Conservation (phyloP, 345 rosid genomes). For the Rhizophora apiculata region DNA sequence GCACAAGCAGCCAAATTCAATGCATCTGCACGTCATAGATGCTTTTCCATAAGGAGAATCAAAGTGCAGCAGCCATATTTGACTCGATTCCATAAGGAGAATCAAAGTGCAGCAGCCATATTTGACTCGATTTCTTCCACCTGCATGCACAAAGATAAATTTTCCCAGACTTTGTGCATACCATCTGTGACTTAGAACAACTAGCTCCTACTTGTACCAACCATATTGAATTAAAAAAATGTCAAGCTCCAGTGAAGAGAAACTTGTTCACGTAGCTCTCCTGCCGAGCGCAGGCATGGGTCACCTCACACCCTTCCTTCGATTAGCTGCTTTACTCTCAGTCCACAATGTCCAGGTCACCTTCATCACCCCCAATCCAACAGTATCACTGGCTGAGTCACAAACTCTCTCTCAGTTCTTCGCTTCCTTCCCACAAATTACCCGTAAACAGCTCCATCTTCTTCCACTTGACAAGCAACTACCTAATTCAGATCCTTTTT, state of each 20-base stretch:
- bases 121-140: slow-evolving; percentile 3
- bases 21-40: not conserved
- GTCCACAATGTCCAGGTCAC: slow-evolving; percentile 23
- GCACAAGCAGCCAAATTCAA: not conserved
- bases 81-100: not conserved
- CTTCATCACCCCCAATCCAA: slow-evolving; percentile 31
- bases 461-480: slow-evolving; percentile 9
- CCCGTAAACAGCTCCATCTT: slow-evolving; percentile 21
- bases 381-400: slow-evolving; percentile 34
- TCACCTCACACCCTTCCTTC: slow-evolving; percentile 42
- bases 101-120: not conserved
- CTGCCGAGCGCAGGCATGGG: slow-evolving; percentile 47
- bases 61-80: not conserved
- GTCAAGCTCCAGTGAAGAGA: slow-evolving; percentile 3
- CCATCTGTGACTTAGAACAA: not conserved
- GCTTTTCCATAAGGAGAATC: not conserved
- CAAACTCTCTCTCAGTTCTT: slow-evolving; percentile 21
- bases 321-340: slow-evolving; percentile 31
- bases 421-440: slow-evolving; percentile 26
- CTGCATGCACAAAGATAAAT: not conserved
- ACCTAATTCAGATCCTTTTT: slow-evolving; percentile 28
- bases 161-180: not conserved
- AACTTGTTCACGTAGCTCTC: slow-evolving; percentile 30
- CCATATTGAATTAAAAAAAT: not conserved
- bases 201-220: not conserved